These are phyloP conservation scores for Fraxinus americana DNA, from an alignment of 257 asterid genomes.

Conservation along the genomic window DNA sequence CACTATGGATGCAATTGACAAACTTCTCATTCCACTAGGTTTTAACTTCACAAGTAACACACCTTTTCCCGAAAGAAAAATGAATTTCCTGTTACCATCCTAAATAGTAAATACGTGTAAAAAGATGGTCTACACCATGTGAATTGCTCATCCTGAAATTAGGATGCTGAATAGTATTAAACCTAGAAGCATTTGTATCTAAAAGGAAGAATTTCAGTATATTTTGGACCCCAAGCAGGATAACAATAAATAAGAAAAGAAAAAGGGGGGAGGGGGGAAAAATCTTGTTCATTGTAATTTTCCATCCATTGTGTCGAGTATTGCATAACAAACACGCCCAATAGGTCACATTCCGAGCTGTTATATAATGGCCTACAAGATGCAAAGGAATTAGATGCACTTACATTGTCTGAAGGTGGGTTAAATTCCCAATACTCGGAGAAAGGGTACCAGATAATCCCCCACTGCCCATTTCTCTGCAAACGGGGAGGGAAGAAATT, in stretches of 20 bases:
- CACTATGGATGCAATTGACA: neutral
- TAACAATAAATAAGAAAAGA: no score
- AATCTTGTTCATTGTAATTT: neutral
- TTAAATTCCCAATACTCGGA: conserved; percentile 73
- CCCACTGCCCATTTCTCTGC: conserved; percentile 80
- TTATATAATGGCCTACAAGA: neutral
- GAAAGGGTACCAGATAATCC: conserved; percentile 85
- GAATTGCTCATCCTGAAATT: neutral
- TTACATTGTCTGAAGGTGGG: conserved; percentile 80
- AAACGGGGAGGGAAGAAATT: conserved; percentile 14
- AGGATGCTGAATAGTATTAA: neutral
- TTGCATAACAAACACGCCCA: neutral
- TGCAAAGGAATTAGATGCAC: conserved; percentile 26
- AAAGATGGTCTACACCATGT: neutral
- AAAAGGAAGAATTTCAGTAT: neutral
- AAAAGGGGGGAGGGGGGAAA: no score
- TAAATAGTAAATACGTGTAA: neutral
- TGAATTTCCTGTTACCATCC: neutral
- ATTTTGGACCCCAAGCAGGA: neutral
- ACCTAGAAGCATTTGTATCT: neutral
- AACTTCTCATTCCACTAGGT: neutral
- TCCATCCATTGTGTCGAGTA: neutral
- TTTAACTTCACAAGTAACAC: neutral
- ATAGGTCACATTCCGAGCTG: neutral
- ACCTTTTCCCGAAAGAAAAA: neutral